A percentile compares a stretch with the other conserved stretches of the same genome.
Conservation (phyloP, 805 yeast genomes). For the Ascoidea rubescens region DNA sequence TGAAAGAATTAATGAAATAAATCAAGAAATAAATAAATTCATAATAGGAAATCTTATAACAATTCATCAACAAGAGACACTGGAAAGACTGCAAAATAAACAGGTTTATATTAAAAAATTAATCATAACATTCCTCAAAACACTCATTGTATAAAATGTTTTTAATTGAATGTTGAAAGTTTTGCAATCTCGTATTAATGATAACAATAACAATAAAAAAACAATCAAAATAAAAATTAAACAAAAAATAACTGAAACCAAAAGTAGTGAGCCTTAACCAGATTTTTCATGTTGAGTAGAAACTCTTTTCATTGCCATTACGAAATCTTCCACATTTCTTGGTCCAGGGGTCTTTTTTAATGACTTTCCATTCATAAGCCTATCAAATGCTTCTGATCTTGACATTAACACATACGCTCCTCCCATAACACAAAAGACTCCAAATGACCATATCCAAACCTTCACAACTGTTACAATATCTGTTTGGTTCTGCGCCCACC, state of each 20-base stretch:
- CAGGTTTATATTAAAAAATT: too few relatives aligned
- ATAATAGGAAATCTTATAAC: too few relatives aligned
- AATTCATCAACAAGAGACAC: too few relatives aligned
- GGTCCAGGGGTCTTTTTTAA: constrained; percentile 24
- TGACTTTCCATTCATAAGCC: constrained; percentile 74
- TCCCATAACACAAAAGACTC: constrained; percentile 92
- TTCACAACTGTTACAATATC: constrained; percentile 91
- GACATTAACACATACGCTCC: constrained; percentile 95
- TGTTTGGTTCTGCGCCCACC: constrained; percentile 98
- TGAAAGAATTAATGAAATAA: too few relatives aligned
- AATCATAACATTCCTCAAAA: too few relatives aligned
- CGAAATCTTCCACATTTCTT: constrained; percentile 45
- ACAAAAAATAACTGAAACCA: too few relatives aligned
- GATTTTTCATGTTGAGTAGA: constrained; percentile 55
- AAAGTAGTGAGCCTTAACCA: constrained; percentile 7
- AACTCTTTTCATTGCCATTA: constrained; percentile 51
- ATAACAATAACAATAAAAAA: not conserved
- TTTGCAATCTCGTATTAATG: too few relatives aligned
- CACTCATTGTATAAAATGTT: too few relatives aligned
- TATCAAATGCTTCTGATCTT: constrained; percentile 64
- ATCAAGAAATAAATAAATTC: too few relatives aligned
- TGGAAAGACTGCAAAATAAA: too few relatives aligned
- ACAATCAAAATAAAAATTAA: not conserved
- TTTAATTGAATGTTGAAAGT: too few relatives aligned
- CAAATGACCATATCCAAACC: constrained; percentile 92